phyloP scores from a whole-genome alignment of 306 rosid species.

The Alnus rubra region DNA sequence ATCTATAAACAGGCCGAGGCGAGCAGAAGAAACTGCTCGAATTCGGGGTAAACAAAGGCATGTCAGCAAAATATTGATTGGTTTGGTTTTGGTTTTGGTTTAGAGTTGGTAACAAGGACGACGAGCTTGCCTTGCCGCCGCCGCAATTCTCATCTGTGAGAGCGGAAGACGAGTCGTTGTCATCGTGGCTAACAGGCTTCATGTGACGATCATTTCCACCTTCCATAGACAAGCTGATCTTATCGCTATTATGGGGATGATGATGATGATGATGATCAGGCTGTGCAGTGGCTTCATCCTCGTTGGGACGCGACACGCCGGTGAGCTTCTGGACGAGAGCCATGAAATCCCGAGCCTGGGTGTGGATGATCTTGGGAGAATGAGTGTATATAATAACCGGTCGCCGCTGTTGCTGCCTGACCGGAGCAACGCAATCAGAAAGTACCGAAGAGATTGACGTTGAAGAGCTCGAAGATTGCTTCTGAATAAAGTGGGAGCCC shows the following conservation, averaged over 20 bases:
- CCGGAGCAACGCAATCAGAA: background rate
- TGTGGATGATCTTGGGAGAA: conserved; percentile 81
- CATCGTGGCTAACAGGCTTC: conserved; percentile 17
- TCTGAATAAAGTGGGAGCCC: conserved; percentile 46
- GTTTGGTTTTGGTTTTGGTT: background rate
- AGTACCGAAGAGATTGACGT: background rate
- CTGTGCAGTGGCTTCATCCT: background rate
- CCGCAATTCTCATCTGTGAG: conserved; percentile 32
- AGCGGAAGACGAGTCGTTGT: conserved; percentile 30
- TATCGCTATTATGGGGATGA: background rate
- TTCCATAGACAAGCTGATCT: background rate
- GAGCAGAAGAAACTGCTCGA: conserved; percentile 48
- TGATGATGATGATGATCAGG: background rate
- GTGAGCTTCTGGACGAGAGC: conserved; percentile 87
- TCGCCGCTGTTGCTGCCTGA: conserved; percentile 32
- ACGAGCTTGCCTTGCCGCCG: background rate
- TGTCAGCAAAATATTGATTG: conserved; percentile 33
- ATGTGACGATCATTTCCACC: background rate
- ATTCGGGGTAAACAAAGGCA: conserved; percentile 69
- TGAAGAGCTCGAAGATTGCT: conserved; percentile 33
- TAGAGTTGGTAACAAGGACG: background rate
- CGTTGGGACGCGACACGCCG: conserved; percentile 39
- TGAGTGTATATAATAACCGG: conserved; percentile 79
- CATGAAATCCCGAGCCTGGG: conserved; percentile 75
- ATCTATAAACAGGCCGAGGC: conserved; percentile 35